Evolutionary conservation across 2,329 filamentous ascomycete genomes (phyloP), one percentile per base, ranked within the genome.

Genomic region (Apiospora rasikravindrae): DNA sequence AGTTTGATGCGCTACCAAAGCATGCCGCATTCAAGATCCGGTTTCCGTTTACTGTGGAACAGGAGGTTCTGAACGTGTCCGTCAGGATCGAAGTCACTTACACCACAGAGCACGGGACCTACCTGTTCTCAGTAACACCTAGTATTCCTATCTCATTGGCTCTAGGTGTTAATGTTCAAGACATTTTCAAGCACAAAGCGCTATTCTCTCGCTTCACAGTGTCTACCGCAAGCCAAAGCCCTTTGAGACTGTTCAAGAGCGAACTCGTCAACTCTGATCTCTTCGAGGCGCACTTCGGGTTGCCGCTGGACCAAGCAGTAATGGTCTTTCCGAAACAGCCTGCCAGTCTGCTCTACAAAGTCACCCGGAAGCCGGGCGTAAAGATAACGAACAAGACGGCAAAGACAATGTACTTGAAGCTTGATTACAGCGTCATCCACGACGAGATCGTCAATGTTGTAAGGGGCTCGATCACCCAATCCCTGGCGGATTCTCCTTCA

Each of bases 161-260:
- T 0, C 87, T 99, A 4, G 95, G 96, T 3, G 96, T 99, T 74
- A 98, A 98, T 75, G 96, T 99, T 7, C 95, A 98, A 78, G 96
- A 99, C 77, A 90, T 97, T 40, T 98, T 98, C 85, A 97, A 98
- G 80, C 90, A 94, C 74, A 85, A 91, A 10, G 88, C 90, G 0
- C 86, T 98, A 0, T 96, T 96, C 78, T 98, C 95, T 0, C 92
- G 92, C 13, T 99, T 99, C 80, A 97, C 94, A 19, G 92, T 99
- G 70, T 95, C 94, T 16, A 95, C 95, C 0, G 92, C 94, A 0
- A 94, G 88, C 71, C 81, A 89, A 33, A 91, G 92, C 42, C 96
- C 96, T 0, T 81, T 98, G 13, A 89, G 93, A 4, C 84, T 99
- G 8, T 86, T 93, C 66, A 88, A 88, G 70, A 94, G 93, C 75